Percentiles rank a stretch among this genome's conserved stretches.
Conservation (phyloP, 2,329 filamentous ascomycete genomes). For the Fusarium pseudoanthophilum region DNA sequence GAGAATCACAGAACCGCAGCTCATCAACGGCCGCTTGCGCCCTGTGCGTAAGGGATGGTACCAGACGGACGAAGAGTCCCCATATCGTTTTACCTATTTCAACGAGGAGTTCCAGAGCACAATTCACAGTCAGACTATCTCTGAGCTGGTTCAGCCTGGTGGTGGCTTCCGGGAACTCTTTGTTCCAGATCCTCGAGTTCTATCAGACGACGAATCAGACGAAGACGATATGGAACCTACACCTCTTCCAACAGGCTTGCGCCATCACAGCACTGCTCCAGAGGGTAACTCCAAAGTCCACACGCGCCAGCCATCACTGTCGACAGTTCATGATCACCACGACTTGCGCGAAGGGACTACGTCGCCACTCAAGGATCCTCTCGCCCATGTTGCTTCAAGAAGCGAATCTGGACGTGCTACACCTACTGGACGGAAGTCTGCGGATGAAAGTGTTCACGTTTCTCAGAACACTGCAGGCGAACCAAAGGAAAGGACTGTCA, state of each 20-base stretch:
- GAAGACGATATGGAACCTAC: constrained; percentile 64
- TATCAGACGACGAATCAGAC: constrained; percentile 79
- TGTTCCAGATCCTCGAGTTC: constrained; percentile 81
- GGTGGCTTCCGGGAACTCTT: constrained; percentile 89
- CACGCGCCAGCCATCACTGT: constrained; percentile 59
- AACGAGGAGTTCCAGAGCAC: constrained; percentile 97
- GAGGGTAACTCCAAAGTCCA: constrained; percentile 57
- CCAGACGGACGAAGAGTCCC: constrained; percentile 85
- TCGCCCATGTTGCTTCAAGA: constrained; percentile 46
- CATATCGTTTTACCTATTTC: constrained; percentile 98
- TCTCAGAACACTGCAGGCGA: constrained; percentile 34
- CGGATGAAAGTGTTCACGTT: constrained; percentile 41
- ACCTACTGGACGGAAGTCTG: constrained; percentile 57
- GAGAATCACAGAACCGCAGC: constrained; percentile 91
- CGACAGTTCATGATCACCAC: constrained; percentile 42
- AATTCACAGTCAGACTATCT: constrained; percentile 95
- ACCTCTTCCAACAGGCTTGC: constrained; percentile 40
- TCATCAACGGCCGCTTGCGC: constrained; percentile 88
- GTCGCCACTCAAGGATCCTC: constrained; percentile 47
- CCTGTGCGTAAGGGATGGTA: constrained; percentile 86
- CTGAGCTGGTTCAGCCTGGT: constrained; percentile 88
- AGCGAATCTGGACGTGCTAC: constrained; percentile 59
- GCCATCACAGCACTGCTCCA: constrained; percentile 35
- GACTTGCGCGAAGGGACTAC: constrained; percentile 39
- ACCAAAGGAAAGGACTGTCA: constrained; percentile 57